Conservation (phyloP, 2,329 filamentous ascomycete species). For the Clarireedia monteithiana region DNA sequence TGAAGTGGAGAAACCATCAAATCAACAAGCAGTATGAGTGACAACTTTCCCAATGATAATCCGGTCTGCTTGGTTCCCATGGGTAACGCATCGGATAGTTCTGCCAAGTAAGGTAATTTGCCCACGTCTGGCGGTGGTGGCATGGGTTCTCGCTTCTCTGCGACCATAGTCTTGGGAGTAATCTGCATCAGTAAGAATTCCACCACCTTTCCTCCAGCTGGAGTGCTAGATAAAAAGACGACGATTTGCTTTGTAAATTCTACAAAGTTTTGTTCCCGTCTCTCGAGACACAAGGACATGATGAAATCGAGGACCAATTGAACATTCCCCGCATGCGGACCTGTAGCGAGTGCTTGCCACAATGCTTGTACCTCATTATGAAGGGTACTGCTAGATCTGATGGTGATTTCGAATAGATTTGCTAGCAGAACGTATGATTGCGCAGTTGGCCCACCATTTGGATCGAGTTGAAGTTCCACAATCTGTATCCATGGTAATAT, state of each 20-base stretch:
- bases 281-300: constrained; percentile 85
- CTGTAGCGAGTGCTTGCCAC: constrained; percentile 93
- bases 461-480: constrained; percentile 85
- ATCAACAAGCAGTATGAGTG: constrained; percentile 88
- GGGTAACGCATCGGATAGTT: constrained; percentile 70
- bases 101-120: constrained; percentile 80
- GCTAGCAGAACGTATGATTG: constrained; percentile 91
- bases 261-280: constrained; percentile 95
- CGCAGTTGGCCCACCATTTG: constrained; percentile 82
- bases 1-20: constrained; percentile 90
- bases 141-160: constrained; percentile 66
- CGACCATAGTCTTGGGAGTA: constrained; percentile 93
- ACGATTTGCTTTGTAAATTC: constrained; percentile 98
- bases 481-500: constrained; percentile 95
- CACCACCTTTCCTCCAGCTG: constrained; percentile 79
- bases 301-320: constrained; percentile 94
- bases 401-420: constrained; percentile 93
- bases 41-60: constrained; percentile 86
- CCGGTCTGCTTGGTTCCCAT: constrained; percentile 87
- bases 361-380: constrained; percentile 97
- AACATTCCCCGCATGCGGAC: constrained; percentile 88
- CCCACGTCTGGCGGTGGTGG: constrained; percentile 65
- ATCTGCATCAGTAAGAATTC: constrained; percentile 91
- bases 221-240: constrained; percentile 85
- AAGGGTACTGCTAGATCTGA: constrained; percentile 77